Evolutionary conservation across 2,329 filamentous ascomycete genomes (phyloP), one percentile per base, ranked within the genome.

Genomic region (Arthrobotrys entomopaga): DNA sequence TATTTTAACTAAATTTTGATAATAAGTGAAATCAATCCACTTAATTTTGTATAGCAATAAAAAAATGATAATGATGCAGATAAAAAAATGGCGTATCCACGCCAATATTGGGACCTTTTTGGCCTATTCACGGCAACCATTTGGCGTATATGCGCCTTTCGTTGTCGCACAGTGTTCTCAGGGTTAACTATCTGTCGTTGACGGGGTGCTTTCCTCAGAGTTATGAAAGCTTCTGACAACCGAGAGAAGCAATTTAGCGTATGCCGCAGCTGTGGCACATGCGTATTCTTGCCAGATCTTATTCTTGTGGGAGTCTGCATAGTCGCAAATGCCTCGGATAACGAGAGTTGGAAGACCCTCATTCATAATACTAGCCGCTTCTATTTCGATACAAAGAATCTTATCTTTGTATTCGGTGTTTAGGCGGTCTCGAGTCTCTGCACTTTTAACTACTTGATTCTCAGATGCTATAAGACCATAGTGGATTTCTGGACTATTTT

Each of bases 401-500:
- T 34, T 8, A 34, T 34, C 10, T 8, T 49, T 49, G 26, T 58
- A 58, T 20, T 20, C 24, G 43, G 22, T n/a, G 24, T 10, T 20
- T 2, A 11, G 19, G 5, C 22, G 34, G 22, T 19, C 8, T 3
- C 20, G 16, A 19, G 16, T 52, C 16, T 20, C 38, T 43, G 22
- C 58, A 52, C 13, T 40, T 52, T 26, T 19, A 42, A 52, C 24
- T 49, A 63, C 24, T 34, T 34, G 29, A 16, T 72, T 65, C 13
- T 60, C 67, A 11, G 67, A 72, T 38, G 67, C 67, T 7, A 72
- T 72, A 11, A 65, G 11, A 7, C 69, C 69, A 16, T 67, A 63
- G 38, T 74, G 69, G n/a, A 67, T 53, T 10, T 8, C 34, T 40
- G 66, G 50, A 19, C 52, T 3, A 16, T 64, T 46, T 58, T 5